Percentiles rank a stretch among this genome's conserved stretches.
Evolutionary conservation across 495 filamentous ascomycete genomes (phyloP).

Genomic region (Aspergillus baeticus): DNA sequence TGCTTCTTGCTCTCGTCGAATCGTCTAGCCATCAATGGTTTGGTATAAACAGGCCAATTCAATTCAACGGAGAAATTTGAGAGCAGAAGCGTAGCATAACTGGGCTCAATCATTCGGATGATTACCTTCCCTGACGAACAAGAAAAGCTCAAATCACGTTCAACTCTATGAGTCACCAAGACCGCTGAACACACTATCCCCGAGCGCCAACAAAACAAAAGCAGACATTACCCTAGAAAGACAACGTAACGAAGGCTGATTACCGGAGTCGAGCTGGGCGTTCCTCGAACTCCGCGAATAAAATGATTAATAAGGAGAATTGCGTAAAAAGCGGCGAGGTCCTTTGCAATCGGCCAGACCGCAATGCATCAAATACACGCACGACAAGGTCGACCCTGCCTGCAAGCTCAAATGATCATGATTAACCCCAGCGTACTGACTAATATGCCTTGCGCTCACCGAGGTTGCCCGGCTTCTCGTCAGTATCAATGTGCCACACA

Average conservation of each 20-base stretch:
- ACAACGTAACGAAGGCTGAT: slow-evolving; percentile 37
- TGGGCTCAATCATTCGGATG: neutral
- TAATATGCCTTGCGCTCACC: slow-evolving; percentile 45
- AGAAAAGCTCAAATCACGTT: slow-evolving; percentile 28
- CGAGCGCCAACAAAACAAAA: slow-evolving; percentile 43
- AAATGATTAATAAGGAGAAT: slow-evolving; percentile 19
- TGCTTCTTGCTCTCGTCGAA: neutral
- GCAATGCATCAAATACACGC: slow-evolving; percentile 17
- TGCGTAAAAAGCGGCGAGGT: slow-evolving; percentile 12
- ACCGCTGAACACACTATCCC: slow-evolving; percentile 39
- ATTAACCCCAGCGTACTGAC: slow-evolving; percentile 3
- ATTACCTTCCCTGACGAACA: slow-evolving; percentile 18
- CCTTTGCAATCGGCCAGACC: slow-evolving; percentile 14
- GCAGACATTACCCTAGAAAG: slow-evolving; percentile 35
- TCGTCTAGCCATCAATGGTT: neutral
- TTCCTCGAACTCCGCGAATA: slow-evolving; percentile 26
- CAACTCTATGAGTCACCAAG: slow-evolving; percentile 40
- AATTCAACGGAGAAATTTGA: neutral
- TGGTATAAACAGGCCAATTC: neutral
- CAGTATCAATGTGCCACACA: slow-evolving; percentile 98
- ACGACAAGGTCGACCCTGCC: slow-evolving; percentile 6
- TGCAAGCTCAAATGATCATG: neutral
- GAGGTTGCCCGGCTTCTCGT: slow-evolving; percentile 88
- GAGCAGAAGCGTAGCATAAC: neutral
- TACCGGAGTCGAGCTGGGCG: slow-evolving; percentile 39